Base-by-base conservation (phyloP, 768 basidiomycete species). In the Chiua virens region DNA sequence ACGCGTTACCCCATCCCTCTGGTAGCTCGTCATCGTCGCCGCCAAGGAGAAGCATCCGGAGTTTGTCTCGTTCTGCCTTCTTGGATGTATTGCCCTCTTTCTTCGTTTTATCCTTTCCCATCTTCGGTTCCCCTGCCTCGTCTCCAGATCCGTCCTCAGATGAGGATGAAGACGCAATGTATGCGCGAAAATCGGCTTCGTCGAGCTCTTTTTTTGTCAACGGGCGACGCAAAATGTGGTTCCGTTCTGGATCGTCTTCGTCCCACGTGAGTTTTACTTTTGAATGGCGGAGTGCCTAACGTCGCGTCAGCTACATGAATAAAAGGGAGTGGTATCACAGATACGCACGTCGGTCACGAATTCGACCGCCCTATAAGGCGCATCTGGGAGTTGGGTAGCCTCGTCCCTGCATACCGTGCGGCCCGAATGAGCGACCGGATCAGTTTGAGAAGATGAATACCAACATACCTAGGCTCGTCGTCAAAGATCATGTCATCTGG, bases 181-280 rank as follows among this genome's bases (percentile, higher is more conserved):
- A 88, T 22, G 85, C 87, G 45, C 78, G 82, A 76, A 96, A 98
- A 62, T 98, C 94, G 48, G 83, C 82, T 52, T 95, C 88, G 43
- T 97, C 94, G 23, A 98, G 86, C 65, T 98, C 92, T 63, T 92
- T 86, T 47, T 80, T 79, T 0, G 89, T 82, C 37, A 97, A 74
- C 1, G 76, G 75, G 20, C 93, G 86, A 41, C 93, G 83, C 1
- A 94, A 92, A 43, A 94, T 60, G 39, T 83, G 83, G 50, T 78
- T 79, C 36, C 96, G 86, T 62, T 94, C 89, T 0, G 90, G 86
- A 58, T 98, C 95, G 68, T 98, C 97, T 48, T 94, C 91, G 58
- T 99, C 97, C 97, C 97, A 99, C 5, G 95, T 97, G 28, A 98
- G 79, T 63, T 92, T 97, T 53, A 98, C 96, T 75, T 93, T 97